Evolutionary conservation across 2,329 filamentous ascomycete species (phyloP).

Genomic region (Neonectria ditissima): DNA sequence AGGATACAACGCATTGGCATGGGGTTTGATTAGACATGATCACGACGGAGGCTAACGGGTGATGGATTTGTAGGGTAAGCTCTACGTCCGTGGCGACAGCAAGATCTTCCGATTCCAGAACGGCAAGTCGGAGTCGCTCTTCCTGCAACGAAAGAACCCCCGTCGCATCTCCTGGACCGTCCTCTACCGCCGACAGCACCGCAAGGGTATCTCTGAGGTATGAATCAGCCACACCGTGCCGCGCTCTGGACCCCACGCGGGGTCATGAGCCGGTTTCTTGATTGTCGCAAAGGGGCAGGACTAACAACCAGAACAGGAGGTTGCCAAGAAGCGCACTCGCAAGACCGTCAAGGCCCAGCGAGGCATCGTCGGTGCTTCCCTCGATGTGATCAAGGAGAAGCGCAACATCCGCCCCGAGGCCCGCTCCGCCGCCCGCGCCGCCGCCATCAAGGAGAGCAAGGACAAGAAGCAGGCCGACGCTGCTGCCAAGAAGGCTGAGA

Average conservation of each 20-base stretch:
- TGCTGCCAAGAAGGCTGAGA: conserved; percentile 98
- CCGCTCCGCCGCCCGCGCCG: conserved; percentile 87
- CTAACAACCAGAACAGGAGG: conserved; percentile 79
- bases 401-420: conserved; percentile 94
- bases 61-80: conserved; percentile 81
- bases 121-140: conserved; percentile 99
- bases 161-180: conserved; percentile 99
- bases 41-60: conserved; percentile 46
- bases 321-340: conserved; percentile 99
- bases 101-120: conserved; percentile 99
- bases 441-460: conserved; percentile 97
- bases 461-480: conserved; percentile 93
- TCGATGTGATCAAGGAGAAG: conserved; percentile 99
- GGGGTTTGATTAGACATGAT: conserved; percentile 27
- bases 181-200: conserved; percentile 98
- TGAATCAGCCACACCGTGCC: conserved; percentile 51
- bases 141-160: conserved; percentile 99
- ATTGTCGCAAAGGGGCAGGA: conserved; percentile 31
- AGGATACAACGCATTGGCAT: conserved; percentile 30
- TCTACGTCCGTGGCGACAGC: conserved; percentile 99
- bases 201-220: conserved; percentile 99
- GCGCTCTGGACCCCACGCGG: not conserved
- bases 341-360: conserved; percentile 98
- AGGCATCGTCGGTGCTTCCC: conserved; percentile 98
- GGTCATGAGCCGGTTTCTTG: not conserved